Percentiles rank a stretch among this genome's conserved stretches.
Conservation (phyloP, 331 rosid species). For the Malus hybrid region DNA sequence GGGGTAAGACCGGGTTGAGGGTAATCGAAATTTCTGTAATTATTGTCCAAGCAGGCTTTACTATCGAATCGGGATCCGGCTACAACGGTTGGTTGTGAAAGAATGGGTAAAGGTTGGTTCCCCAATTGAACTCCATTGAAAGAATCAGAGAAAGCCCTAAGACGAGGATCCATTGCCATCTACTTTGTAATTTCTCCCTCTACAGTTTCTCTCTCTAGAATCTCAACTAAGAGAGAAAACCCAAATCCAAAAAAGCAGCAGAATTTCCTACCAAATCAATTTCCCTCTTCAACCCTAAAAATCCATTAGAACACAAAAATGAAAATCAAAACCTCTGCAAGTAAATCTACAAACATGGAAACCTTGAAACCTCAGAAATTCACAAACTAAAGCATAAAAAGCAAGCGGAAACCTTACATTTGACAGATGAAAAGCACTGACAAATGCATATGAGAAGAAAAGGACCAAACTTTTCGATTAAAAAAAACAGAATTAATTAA, state of each 20-base stretch:
- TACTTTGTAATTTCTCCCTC: background rate
- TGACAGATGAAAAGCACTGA: background rate
- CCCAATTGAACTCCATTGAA: conserved; percentile 32
- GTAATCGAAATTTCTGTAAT: conserved; percentile 23
- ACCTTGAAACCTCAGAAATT: background rate
- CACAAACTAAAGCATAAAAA: background rate
- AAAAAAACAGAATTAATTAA: background rate
- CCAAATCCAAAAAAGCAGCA: background rate
- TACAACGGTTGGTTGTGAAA: conserved; percentile 33
- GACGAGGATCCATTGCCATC: conserved; percentile 49
- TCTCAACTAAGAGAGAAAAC: background rate
- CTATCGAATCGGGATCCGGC: conserved; percentile 12
- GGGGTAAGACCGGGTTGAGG: conserved; percentile 29
- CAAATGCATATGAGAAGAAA: background rate
- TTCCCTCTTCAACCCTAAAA: conserved; percentile 11
- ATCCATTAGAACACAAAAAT: background rate
- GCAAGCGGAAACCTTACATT: background rate
- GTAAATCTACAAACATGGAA: background rate
- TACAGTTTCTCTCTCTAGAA: background rate
- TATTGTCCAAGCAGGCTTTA: conserved; percentile 26
- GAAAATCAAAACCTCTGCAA: conserved; percentile 3
- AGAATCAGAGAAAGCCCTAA: conserved; percentile 28
- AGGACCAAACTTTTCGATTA: background rate
- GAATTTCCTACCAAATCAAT: background rate
- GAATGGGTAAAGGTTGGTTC: conserved; percentile 35